Evolutionary conservation across 352 stramenopile genomes (phyloP).

Genomic region (Phytopythium chamaehyphon): DNA sequence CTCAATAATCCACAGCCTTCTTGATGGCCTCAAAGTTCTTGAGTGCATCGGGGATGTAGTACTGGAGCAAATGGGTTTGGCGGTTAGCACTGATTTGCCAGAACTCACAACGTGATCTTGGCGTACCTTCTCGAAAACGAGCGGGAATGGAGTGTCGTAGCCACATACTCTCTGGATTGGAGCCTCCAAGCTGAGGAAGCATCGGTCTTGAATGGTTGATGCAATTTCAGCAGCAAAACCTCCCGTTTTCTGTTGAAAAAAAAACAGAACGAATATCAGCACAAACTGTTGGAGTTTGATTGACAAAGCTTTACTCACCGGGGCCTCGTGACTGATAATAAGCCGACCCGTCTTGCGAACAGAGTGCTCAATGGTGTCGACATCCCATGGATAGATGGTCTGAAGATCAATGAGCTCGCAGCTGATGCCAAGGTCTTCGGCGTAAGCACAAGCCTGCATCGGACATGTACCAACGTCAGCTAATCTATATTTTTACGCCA

Average conservation of each 20-base stretch:
- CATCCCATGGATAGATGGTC: conserved; percentile 97
- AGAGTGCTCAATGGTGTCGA: conserved; percentile 91
- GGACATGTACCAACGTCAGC: background rate
- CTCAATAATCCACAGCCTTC: conserved; percentile 87
- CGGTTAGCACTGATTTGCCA: background rate
- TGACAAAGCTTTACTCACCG: conserved; percentile 29
- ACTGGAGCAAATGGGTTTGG: conserved; percentile 14
- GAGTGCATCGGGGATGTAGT: conserved; percentile 91
- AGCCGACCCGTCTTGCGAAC: conserved; percentile 97
- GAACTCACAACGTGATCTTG: no score
- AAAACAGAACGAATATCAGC: background rate
- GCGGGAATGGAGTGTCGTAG: conserved; percentile 97
- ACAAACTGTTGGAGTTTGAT: conserved; percentile 20
- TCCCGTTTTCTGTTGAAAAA: conserved; percentile 56
- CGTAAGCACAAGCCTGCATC: conserved; percentile 69
- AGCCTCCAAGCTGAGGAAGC: conserved; percentile 95
- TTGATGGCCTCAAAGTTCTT: conserved; percentile 97
- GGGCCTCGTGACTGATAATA: conserved; percentile 96
- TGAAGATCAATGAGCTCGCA: conserved; percentile 98
- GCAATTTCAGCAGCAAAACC: conserved; percentile 97
- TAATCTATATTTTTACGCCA: background rate
- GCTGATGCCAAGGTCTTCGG: conserved; percentile 90
- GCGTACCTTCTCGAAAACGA: conserved; percentile 93
- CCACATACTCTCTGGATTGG: conserved; percentile 93
- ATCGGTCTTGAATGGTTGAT: conserved; percentile 90